Conservation (phyloP, 2,329 filamentous ascomycete genomes). For the Teratosphaeria destructans region DNA sequence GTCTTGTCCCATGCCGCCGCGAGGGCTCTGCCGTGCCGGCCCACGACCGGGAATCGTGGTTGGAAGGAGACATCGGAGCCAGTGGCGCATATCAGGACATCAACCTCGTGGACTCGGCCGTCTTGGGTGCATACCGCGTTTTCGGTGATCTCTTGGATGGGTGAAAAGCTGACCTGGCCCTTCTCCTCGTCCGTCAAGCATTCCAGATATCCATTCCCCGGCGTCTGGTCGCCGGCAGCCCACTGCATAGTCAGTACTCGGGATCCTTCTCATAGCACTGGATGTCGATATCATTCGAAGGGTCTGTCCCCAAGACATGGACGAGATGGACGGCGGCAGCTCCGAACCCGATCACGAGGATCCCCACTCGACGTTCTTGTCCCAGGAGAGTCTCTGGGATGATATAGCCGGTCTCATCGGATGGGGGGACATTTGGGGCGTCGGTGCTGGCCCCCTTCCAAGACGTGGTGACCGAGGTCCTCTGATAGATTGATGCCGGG, state of each 20-base stretch:
- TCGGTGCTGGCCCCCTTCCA: background rate
- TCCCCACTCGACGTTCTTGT: background rate
- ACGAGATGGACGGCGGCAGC: background rate
- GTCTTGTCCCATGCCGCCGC: slow-evolving; percentile 7
- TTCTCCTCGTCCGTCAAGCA: slow-evolving; percentile 35
- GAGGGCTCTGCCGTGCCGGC: slow-evolving; percentile 4
- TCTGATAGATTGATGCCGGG: background rate
- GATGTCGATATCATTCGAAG: background rate
- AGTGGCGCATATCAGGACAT: slow-evolving; percentile 39
- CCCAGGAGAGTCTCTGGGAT: background rate
- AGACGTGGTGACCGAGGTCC: background rate
- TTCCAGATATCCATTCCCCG: slow-evolving; percentile 36
- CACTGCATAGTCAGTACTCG: slow-evolving; percentile 4
- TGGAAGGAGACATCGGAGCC: slow-evolving; percentile 27
- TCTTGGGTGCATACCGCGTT: slow-evolving; percentile 30
- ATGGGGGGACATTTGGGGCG: background rate
- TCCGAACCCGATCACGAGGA: background rate
- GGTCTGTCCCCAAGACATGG: background rate
- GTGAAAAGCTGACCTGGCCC: slow-evolving; percentile 32
- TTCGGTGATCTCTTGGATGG: slow-evolving; percentile 29
- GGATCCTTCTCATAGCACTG: background rate
- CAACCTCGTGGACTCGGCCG: slow-evolving; percentile 27
- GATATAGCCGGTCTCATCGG: background rate
- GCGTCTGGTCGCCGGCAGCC: slow-evolving; percentile 7
- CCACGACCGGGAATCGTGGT: slow-evolving; percentile 8